phyloP scores from a whole-genome alignment of 768 basidiomycete species.

The Trametes cubensis region DNA sequence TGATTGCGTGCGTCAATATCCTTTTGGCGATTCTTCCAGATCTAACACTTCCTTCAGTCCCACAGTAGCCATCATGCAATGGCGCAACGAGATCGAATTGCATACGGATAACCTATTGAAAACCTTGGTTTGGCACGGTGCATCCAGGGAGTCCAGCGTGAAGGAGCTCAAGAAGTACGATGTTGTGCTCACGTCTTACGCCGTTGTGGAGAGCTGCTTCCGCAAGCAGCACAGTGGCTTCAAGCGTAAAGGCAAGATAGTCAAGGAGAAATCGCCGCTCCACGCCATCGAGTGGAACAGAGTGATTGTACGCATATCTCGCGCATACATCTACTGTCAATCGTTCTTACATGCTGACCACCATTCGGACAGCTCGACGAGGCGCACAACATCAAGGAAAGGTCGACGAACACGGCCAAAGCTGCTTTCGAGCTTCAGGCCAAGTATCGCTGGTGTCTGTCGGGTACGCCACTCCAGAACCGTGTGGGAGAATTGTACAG shows the following conservation, averaged over 20 bases:
- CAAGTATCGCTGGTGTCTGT: slow-evolving; percentile 90
- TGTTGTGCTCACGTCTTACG: slow-evolving; percentile 86
- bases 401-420: slow-evolving; percentile 92
- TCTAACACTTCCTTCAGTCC: slow-evolving; percentile 35
- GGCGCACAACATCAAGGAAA: slow-evolving; percentile 98
- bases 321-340: not conserved
- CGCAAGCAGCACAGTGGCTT: slow-evolving; percentile 92
- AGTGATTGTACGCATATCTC: slow-evolving; percentile 56
- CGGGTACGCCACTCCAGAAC: slow-evolving; percentile 95
- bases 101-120: slow-evolving; percentile 81
- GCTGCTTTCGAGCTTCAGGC: slow-evolving; percentile 90
- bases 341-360: not conserved
- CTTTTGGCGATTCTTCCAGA: not conserved
- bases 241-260: slow-evolving; percentile 77
- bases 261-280: slow-evolving; percentile 87
- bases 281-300: slow-evolving; percentile 87
- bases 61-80: slow-evolving; percentile 68
- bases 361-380: slow-evolving; percentile 70
- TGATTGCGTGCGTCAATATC: slow-evolving; percentile 74
- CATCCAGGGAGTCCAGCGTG: slow-evolving; percentile 64
- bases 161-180: slow-evolving; percentile 81
- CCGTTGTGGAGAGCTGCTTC: slow-evolving; percentile 89
- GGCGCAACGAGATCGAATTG: slow-evolving; percentile 89
- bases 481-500: slow-evolving; percentile 99
- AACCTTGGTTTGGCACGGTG: slow-evolving; percentile 92